These are phyloP conservation scores for Mycosphaerella arachidis DNA, from an alignment of 2,329 filamentous ascomycete species.

Conservation along the genomic window DNA sequence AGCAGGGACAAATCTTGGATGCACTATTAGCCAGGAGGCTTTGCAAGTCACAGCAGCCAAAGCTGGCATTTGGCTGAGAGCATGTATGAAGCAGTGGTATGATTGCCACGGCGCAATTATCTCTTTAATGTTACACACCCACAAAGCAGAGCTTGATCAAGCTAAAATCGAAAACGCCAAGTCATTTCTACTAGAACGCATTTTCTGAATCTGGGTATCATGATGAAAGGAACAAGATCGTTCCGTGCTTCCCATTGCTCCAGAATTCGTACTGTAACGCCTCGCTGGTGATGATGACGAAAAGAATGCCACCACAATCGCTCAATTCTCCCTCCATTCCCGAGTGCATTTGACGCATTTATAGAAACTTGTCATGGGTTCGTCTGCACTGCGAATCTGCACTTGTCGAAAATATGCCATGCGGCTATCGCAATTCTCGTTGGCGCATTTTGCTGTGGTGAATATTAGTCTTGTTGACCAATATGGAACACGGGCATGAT, in stretches of 20 bases:
- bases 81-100: neutral
- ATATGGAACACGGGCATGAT: too few relatives aligned
- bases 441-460: conserved; percentile 70
- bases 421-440: conserved; percentile 71
- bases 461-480: neutral
- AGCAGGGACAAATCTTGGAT: neutral
- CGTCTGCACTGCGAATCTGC: conserved; percentile 95
- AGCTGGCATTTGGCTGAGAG: neutral
- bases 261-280: neutral
- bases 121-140: conserved; percentile 7
- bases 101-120: neutral
- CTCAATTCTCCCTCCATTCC: conserved; percentile 43
- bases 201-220: neutral
- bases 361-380: conserved; percentile 96
- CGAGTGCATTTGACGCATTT: conserved; percentile 52
- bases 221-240: neutral
- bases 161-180: neutral
- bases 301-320: neutral
- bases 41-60: neutral
- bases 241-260: neutral
- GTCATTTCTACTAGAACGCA: neutral
- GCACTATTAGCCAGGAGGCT: neutral
- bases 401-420: conserved; percentile 94
- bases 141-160: neutral
- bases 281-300: neutral